Percentiles rank a stretch among this genome's conserved stretches.
Evolutionary conservation across 1,139 yeast species (phyloP).

Genomic region (Yamadazyma spencermartinsiae): DNA sequence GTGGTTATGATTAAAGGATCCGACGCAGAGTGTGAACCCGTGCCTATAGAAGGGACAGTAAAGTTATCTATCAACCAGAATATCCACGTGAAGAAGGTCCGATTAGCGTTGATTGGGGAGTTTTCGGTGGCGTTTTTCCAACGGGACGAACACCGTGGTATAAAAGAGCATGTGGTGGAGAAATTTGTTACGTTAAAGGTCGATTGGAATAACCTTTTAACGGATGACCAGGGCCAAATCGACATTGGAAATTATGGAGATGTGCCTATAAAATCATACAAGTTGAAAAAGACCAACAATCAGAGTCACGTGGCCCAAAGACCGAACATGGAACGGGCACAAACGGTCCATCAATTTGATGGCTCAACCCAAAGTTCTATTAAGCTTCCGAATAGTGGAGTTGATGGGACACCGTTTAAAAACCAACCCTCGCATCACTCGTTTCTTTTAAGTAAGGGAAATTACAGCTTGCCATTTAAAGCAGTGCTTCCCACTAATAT

Average conservation of each 20-base stretch:
- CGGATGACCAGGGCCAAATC: constrained; percentile 45
- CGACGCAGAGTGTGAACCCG: constrained; percentile 56
- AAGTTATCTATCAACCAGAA: constrained; percentile 56
- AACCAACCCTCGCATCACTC: constrained; percentile 27
- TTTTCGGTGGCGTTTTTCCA: constrained; percentile 56
- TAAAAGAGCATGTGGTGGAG: constrained; percentile 50
- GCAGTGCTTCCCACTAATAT: constrained; percentile 57
- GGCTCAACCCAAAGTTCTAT: constrained; percentile 12
- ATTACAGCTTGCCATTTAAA: constrained; percentile 64
- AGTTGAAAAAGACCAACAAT: constrained; percentile 11
- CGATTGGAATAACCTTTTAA: constrained; percentile 61
- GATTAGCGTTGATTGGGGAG: constrained; percentile 51
- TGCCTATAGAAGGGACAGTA: constrained; percentile 55
- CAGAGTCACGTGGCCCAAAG: constrained; percentile 11
- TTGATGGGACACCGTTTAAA: constrained; percentile 48
- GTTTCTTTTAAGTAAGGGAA: constrained; percentile 61
- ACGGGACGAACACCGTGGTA: constrained; percentile 32
- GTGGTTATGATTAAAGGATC: constrained; percentile 55
- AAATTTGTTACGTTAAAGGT: constrained; percentile 51
- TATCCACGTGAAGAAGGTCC: constrained; percentile 47
- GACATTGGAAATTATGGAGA: constrained; percentile 46
- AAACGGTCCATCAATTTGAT: constrained; percentile 19
- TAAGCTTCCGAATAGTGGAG: constrained; percentile 36
- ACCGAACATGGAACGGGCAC: constrained; percentile 22
- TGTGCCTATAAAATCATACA: constrained; percentile 21